A percentile compares a stretch with the other conserved stretches of the same genome.
Evolutionary conservation across 2,329 filamentous ascomycete genomes (phyloP).

Genomic region (Aspergillus pseudoterreus): DNA sequence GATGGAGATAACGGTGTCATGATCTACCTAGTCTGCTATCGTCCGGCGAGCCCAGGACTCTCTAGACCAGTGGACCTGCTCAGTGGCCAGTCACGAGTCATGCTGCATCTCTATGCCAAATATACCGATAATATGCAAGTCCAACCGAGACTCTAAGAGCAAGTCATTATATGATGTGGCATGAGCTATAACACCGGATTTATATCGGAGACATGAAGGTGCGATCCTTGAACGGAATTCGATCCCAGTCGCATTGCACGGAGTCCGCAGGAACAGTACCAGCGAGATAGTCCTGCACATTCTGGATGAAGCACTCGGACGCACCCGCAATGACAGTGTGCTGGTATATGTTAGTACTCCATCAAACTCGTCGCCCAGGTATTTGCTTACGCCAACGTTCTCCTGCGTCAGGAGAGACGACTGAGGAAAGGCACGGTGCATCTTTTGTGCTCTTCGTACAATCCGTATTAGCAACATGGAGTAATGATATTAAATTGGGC

Average conservation of each 20-base stretch:
- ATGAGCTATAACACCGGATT: not conserved
- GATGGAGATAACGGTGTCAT: too few species aligned
- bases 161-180: not conserved
- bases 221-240: not conserved
- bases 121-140: not conserved
- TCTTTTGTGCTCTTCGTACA: slow-evolving; percentile 9
- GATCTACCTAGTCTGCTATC: too few species aligned
- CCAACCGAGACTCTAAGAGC: too few species aligned
- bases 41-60: too few species aligned
- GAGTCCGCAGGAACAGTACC: not conserved
- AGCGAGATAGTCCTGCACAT: not conserved
- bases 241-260: not conserved
- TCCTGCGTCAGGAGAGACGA: slow-evolving; percentile 40
- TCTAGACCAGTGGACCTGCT: not conserved
- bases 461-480: too few species aligned
- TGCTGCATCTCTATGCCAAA: not conserved
- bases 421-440: slow-evolving; percentile 34
- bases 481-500: too few species aligned
- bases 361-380: not conserved
- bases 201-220: not conserved
- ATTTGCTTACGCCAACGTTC: slow-evolving; percentile 1
- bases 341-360: not conserved
- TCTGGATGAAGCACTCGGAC: not conserved
- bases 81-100: not conserved
- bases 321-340: not conserved